phyloP scores from a whole-genome alignment of 306 rosid species.

The Pueraria montana region DNA sequence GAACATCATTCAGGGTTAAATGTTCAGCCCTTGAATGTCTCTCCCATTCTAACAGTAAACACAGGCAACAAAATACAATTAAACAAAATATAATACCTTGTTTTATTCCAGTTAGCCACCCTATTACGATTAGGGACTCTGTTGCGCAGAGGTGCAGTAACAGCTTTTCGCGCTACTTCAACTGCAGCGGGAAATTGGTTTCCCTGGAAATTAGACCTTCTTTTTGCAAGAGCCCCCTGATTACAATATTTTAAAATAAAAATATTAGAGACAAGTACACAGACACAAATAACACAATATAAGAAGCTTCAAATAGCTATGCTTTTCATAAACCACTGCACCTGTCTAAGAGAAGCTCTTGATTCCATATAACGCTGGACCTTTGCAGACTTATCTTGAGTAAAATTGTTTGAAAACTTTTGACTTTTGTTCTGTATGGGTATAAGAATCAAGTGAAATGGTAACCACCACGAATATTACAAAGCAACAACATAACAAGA shows the following conservation, averaged over 20 bases:
- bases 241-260: background rate
- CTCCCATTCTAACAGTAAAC: constrained; percentile 17
- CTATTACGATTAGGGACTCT: constrained; percentile 60
- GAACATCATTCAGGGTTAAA: constrained; percentile 12
- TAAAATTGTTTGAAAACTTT: constrained; percentile 55
- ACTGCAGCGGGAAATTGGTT: constrained; percentile 77
- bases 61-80: background rate
- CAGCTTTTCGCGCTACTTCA: constrained; percentile 80
- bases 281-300: constrained; percentile 9
- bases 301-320: background rate
- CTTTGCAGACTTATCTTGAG: constrained; percentile 75
- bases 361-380: constrained; percentile 70
- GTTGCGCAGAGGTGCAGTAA: constrained; percentile 67
- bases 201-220: constrained; percentile 85
- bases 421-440: constrained; percentile 71
- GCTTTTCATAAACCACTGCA: constrained; percentile 33
- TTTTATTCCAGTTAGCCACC: constrained; percentile 74
- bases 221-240: constrained; percentile 84
- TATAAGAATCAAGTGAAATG: constrained; percentile 2
- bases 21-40: background rate
- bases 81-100: constrained; percentile 68
- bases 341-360: constrained; percentile 90
- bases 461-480: constrained; percentile 7
- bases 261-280: background rate
- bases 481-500: background rate